Conservation (phyloP, 1,139 yeast genomes). For the Lodderomyces parapsilosis region DNA sequence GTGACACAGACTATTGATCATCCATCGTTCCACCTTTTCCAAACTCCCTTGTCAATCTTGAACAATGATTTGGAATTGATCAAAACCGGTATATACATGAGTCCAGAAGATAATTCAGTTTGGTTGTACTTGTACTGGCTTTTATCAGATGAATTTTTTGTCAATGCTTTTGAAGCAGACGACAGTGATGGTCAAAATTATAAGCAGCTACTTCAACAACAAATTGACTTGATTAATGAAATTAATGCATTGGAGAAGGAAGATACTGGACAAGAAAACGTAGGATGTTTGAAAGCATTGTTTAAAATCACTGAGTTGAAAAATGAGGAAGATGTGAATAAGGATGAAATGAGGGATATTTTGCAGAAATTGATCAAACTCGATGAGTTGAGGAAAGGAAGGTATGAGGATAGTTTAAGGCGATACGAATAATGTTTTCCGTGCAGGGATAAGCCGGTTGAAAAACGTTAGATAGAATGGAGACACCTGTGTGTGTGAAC, state of each 20-base stretch:
- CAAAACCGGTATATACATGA: constrained; percentile 86
- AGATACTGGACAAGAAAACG: constrained; percentile 57
- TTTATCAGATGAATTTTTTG: constrained; percentile 53
- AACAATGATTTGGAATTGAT: constrained; percentile 63
- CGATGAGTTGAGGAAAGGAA: constrained; percentile 70
- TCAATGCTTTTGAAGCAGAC: constrained; percentile 25
- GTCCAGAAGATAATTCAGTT: constrained; percentile 89
- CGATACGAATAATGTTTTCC: not conserved
- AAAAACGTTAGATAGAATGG: not conserved
- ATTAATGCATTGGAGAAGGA: constrained; percentile 59
- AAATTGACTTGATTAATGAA: constrained; percentile 43
- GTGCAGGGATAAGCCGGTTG: too few species aligned
- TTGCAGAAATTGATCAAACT: constrained; percentile 46
- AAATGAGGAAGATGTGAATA: constrained; percentile 15
- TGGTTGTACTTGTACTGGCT: constrained; percentile 92
- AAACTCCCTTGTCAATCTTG: constrained; percentile 37
- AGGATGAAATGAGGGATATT: constrained; percentile 26
- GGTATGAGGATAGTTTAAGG: constrained; percentile 50
- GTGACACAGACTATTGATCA: constrained; percentile 13
- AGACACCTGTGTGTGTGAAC: too few species aligned
- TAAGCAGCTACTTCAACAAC: constrained; percentile 35
- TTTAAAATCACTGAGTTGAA: constrained; percentile 42
- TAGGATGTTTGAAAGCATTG: constrained; percentile 66
- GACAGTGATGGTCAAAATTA: constrained; percentile 14
- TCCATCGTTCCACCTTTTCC: constrained; percentile 22